phyloP scores from a whole-genome alignment of 108 stramenopile genomes.

The Fistulifera solaris region DNA sequence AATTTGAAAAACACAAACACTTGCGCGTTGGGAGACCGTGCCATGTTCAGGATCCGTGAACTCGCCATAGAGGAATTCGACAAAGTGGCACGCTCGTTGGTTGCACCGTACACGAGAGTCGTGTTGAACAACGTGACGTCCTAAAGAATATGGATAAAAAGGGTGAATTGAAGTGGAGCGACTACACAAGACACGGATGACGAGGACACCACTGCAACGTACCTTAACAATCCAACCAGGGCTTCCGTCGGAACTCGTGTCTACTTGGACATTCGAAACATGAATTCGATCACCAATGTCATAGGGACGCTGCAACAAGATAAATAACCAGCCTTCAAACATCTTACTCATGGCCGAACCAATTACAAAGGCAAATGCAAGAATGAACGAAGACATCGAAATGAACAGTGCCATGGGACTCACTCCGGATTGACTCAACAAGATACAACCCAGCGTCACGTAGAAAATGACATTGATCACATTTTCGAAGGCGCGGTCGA shows the following conservation, averaged over 20 bases:
- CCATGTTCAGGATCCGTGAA: constrained; percentile 60
- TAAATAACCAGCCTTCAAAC: constrained; percentile 50
- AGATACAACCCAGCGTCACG: constrained; percentile 23
- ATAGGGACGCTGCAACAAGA: constrained; percentile 52
- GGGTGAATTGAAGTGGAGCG: constrained; percentile 67
- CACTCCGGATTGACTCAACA: constrained; percentile 34
- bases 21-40: constrained; percentile 47
- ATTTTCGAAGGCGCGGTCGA: constrained; percentile 30
- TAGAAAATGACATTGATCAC: constrained; percentile 55
- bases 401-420: constrained; percentile 34
- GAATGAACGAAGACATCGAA: constrained; percentile 22
- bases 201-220: too few species aligned
- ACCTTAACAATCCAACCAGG: constrained; percentile 45
- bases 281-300: constrained; percentile 61
- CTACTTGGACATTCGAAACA: constrained; percentile 24
- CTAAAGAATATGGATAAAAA: too few species aligned
- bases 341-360: constrained; percentile 25
- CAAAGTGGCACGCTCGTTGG: constrained; percentile 56
- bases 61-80: constrained; percentile 55
- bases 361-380: constrained; percentile 31
- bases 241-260: constrained; percentile 30
- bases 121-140: constrained; percentile 25
- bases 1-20: constrained; percentile 44
- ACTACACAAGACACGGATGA: constrained; percentile 39
- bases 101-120: constrained; percentile 39